These are phyloP conservation scores for Phytophthora sp. DNA, from an alignment of 352 stramenopile genomes.

Conservation along the genomic window DNA sequence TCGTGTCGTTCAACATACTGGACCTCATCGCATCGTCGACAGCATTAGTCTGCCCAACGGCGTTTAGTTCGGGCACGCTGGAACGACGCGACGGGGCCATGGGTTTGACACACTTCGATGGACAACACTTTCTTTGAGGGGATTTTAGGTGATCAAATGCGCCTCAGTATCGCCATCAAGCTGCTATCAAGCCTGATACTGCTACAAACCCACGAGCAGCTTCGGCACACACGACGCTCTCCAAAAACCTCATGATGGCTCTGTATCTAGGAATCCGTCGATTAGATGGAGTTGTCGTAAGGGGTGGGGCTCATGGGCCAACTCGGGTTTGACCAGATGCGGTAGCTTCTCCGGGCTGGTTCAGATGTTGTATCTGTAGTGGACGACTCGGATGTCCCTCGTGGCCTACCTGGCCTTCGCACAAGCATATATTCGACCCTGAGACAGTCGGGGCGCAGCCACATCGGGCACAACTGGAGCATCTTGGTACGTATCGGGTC, in stretches of 20 bases:
- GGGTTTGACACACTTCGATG: constrained; percentile 63
- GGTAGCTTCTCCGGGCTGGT: neutral
- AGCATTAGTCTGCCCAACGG: constrained; percentile 51
- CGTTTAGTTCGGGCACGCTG: constrained; percentile 27
- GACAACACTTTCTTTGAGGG: constrained; percentile 76
- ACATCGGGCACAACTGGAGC: neutral
- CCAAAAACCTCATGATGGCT: neutral
- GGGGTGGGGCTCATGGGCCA: neutral
- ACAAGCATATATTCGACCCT: neutral
- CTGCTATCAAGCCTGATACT: constrained; percentile 76
- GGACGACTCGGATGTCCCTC: neutral
- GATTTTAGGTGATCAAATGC: constrained; percentile 78
- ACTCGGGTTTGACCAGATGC: neutral
- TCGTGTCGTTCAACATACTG: constrained; percentile 48
- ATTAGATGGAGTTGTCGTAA: neutral
- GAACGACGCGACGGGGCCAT: constrained; percentile 51
- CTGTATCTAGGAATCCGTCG: neutral
- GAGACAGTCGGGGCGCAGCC: neutral
- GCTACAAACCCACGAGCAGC: constrained; percentile 71
- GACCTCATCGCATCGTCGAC: constrained; percentile 68
- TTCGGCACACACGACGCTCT: too few species aligned
- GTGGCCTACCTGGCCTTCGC: neutral
- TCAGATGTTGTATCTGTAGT: neutral
- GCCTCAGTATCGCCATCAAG: constrained; percentile 79
- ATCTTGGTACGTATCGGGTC: neutral